Conservation (phyloP, 2,329 filamentous ascomycete genomes). For the Cryphonectria radicalis region DNA sequence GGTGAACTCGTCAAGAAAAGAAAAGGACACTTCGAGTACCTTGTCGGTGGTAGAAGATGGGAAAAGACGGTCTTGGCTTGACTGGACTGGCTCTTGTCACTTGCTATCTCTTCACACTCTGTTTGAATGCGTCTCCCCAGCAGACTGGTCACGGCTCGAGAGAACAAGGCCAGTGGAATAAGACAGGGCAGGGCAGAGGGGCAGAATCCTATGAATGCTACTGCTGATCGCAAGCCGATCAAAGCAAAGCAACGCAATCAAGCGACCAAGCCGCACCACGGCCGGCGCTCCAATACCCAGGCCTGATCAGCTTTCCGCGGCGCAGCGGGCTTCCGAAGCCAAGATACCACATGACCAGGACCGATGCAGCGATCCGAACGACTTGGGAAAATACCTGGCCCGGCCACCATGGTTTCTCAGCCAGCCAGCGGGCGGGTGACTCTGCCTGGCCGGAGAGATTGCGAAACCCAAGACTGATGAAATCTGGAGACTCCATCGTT, state of each 20-base stretch:
- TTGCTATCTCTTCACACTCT: conserved; percentile 9
- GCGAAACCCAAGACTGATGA: not conserved
- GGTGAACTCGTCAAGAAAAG: not conserved
- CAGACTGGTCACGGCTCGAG: conserved; percentile 3
- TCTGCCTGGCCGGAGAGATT: not conserved
- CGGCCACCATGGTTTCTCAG: not conserved
- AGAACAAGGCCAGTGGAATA: conserved; percentile 1
- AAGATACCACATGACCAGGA: conserved; percentile 1
- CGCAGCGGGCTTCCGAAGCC: not conserved
- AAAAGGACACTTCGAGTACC: not conserved
- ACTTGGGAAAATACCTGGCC: not conserved
- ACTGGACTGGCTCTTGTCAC: conserved; percentile 11
- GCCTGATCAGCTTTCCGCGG: not conserved
- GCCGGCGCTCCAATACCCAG: not conserved
- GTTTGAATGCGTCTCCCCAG: conserved; percentile 6
- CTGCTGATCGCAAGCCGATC: conserved; percentile 4
- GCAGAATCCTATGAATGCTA: conserved; percentile 2
- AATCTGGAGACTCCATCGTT: not conserved
- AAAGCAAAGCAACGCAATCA: conserved; percentile 1
- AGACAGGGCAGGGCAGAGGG: not conserved
- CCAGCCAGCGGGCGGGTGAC: not conserved
- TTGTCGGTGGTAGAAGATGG: conserved; percentile 10
- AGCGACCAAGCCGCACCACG: conserved; percentile 4
- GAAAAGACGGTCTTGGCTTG: conserved; percentile 10
- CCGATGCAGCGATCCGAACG: not conserved